Evolutionary conservation across 805 yeast genomes (phyloP).

Genomic region (Schwanniomyces pseudopolymorphus): DNA sequence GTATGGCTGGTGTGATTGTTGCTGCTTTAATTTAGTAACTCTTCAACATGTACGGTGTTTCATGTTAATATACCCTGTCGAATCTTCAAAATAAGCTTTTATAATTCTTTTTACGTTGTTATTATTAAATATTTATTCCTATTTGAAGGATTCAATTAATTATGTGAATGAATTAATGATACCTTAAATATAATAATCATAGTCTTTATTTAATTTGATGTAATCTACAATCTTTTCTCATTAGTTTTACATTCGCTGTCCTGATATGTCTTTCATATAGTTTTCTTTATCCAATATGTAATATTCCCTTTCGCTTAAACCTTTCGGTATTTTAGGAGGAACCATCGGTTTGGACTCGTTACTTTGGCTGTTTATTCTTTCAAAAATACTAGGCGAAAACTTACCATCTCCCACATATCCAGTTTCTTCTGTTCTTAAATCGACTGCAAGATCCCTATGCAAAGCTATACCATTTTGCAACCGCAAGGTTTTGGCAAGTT

Average conservation of each 20-base stretch:
- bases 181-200: background rate
- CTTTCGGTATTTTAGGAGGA: conserved; percentile 46
- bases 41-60: background rate
- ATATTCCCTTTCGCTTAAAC: conserved; percentile 41
- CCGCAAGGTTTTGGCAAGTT: conserved; percentile 22
- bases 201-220: background rate
- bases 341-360: conserved; percentile 34
- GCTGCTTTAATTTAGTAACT: conserved; percentile 15
- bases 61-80: background rate
- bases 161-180: background rate
- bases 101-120: conserved; percentile 1
- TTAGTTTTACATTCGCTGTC: conserved; percentile 21
- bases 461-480: conserved; percentile 19
- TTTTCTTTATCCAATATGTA: conserved; percentile 41
- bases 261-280: conserved; percentile 38
- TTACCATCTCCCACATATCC: conserved; percentile 45
- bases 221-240: background rate
- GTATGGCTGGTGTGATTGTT: conserved; percentile 26
- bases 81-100: background rate
- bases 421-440: conserved; percentile 28
- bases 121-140: background rate
- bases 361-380: conserved; percentile 19
- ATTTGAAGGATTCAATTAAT: background rate
- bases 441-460: conserved; percentile 22
- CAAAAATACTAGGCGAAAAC: conserved; percentile 38